A percentile compares a stretch with the other conserved stretches of the same genome.
Conservation (phyloP, 352 stramenopile genomes). For the Bremia lactucae region DNA sequence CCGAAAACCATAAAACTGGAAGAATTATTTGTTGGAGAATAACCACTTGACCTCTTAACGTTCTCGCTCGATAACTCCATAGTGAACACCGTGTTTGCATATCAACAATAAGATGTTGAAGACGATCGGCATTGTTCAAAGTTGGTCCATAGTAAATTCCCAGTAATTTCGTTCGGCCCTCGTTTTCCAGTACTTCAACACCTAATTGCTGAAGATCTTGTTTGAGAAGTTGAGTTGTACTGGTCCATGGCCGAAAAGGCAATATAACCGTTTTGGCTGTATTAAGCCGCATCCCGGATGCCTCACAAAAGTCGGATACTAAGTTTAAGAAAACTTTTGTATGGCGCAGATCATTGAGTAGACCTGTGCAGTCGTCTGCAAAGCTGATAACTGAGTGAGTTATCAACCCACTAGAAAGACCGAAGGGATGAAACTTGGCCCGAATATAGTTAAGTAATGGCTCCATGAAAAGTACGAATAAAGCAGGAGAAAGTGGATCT, state of each 20-base stretch:
- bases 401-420: too few species aligned
- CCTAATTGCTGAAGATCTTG: background rate
- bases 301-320: background rate
- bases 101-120: background rate
- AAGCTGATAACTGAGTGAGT: constrained; percentile 1
- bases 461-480: background rate
- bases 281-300: background rate
- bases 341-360: background rate
- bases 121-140: background rate
- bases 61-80: background rate
- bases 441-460: background rate
- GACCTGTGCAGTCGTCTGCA: background rate
- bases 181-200: background rate
- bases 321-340: background rate
- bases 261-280: background rate
- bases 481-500: background rate
- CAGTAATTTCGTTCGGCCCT: background rate
- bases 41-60: background rate
- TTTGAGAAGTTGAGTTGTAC: too few species aligned
- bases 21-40: background rate
- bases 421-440: background rate
- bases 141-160: background rate
- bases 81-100: background rate
- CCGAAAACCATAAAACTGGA: background rate
- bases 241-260: background rate